Conservation (phyloP, 768 basidiomycete genomes). For the Leccinum longicurvipes region DNA sequence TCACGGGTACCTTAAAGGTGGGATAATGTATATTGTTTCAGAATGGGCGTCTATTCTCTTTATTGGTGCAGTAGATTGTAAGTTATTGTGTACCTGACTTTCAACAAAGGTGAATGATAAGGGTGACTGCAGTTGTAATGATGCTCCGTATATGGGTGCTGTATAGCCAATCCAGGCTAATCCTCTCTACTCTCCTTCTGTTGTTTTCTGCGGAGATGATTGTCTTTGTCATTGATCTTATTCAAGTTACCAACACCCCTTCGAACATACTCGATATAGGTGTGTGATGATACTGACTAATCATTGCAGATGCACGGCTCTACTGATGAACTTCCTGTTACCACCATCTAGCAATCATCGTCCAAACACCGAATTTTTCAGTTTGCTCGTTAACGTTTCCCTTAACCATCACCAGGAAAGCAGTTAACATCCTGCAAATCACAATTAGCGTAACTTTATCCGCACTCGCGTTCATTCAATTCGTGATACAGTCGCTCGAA, state of each 20-base stretch:
- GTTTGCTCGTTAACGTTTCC: background rate
- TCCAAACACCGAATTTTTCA: background rate
- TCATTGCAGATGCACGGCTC: background rate
- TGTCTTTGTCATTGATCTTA: background rate
- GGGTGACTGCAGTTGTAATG: background rate
- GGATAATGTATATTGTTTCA: background rate
- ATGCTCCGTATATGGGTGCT: background rate
- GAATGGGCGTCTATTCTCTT: background rate
- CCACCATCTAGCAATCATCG: background rate
- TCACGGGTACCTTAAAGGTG: background rate
- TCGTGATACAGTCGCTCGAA: background rate
- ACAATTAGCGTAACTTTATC: background rate
- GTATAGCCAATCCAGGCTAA: background rate
- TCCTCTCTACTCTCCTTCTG: background rate
- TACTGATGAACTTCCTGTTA: background rate
- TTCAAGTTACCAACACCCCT: background rate
- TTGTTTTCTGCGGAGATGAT: background rate
- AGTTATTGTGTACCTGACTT: background rate
- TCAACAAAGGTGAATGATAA: background rate
- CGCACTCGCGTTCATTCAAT: background rate
- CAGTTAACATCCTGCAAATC: accelerated
- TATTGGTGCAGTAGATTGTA: background rate
- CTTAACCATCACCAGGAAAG: background rate
- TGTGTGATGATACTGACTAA: background rate
- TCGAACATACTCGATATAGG: background rate